Base-by-base conservation (phyloP, 1,284 basidiomycete genomes). In the Irpex sp. region DNA sequence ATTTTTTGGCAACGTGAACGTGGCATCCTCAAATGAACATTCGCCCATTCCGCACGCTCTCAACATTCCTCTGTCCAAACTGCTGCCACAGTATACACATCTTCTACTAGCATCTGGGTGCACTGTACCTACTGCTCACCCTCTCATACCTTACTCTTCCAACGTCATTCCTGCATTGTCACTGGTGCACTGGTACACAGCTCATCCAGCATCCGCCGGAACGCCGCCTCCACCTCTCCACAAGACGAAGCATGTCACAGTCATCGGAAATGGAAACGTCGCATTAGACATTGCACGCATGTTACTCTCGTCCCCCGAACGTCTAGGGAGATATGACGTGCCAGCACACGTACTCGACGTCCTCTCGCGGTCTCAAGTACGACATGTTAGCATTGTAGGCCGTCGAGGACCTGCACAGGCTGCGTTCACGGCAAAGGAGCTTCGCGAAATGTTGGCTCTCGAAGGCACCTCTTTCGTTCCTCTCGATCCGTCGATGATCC, bases 141-240 rank as follows among this genome's bases (percentile, higher is more conserved):
- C 80, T 34, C 78, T 87, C 4, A 82, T 77, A 9, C 84, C 77
- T 2, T 86, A 80, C 17, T 64, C 67, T 15, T 4, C 34, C 62
- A 80, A 85, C 65, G 92, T 92, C 66, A 76, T 90, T 1, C 87
- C 94, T 1, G 96, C 96, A 0, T 82, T 98, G 3, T 88, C 88
- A 0, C 80, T 99, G 60, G 97, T 99, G 2, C 92, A 96, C 70
- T 99, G 97, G 97, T 99, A 99, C 79, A 99, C 97, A 44, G 89
- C 87, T 51, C 96, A 99, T 75, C 96, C 96, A 1, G 83, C 86
- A 11, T 73, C 77, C 5, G 78, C 85, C 0, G 73, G 77, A 6
- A 79, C 85, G 0, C 73, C 81, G 0, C 76, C 86, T 0, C 89
- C 88, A 1, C 78, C 86, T 4, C 82, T 98, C 0, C 80, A 86